These are phyloP conservation scores for Solanum dulcamara DNA, from an alignment of 257 asterid species.

Conservation along the genomic window DNA sequence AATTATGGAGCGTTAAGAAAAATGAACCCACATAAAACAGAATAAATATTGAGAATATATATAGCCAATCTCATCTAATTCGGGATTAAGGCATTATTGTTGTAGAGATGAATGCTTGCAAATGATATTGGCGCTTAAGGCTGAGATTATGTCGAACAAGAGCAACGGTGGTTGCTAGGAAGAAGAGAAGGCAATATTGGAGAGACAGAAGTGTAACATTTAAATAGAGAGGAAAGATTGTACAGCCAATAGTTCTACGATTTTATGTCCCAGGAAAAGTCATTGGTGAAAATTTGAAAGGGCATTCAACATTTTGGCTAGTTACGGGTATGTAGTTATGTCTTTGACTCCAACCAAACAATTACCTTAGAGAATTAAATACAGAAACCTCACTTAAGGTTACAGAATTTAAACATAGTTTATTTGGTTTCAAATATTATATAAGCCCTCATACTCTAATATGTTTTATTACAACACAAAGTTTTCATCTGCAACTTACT, in stretches of 20 bases:
- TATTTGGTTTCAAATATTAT: not conserved
- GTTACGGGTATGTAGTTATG: not conserved
- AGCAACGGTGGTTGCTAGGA: not conserved
- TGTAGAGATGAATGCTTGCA: not conserved
- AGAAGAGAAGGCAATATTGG: not conserved
- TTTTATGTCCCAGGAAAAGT: not conserved
- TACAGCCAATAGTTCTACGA: not conserved
- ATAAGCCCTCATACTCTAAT: not conserved
- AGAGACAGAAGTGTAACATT: not conserved
- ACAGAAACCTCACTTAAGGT: not conserved
- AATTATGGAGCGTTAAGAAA: not conserved
- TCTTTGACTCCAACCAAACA: not conserved
- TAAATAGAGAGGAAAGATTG: not conserved
- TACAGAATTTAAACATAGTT: not conserved
- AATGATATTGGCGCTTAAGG: not conserved
- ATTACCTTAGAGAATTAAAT: not conserved
- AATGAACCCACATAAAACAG: not conserved
- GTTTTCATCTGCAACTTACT: not conserved
- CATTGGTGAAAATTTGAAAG: not conserved
- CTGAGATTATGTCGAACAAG: not conserved
- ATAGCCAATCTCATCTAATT: not conserved
- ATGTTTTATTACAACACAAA: not conserved
- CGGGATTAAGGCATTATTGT: not conserved
- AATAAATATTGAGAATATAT: not conserved
- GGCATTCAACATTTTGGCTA: not conserved